phyloP scores from a whole-genome alignment of 148 eudicot genomes.

The Rhododendron simsii region DNA sequence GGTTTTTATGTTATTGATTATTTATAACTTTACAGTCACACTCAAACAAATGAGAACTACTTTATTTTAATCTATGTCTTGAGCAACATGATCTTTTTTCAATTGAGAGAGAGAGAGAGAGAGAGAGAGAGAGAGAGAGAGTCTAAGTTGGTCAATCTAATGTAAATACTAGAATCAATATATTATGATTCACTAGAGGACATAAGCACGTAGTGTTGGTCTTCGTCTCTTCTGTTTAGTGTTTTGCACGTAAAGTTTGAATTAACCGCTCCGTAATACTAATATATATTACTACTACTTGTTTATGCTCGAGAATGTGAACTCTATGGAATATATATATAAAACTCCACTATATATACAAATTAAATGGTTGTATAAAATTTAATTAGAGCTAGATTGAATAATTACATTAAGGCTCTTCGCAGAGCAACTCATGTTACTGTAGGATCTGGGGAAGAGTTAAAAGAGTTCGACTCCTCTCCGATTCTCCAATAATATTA shows the following conservation, averaged over 20 bases:
- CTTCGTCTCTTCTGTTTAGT: background rate
- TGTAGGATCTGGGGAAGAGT: too few relatives aligned
- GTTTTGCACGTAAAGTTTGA: background rate
- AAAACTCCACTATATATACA: too few relatives aligned
- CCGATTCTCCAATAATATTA: too few relatives aligned
- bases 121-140: background rate
- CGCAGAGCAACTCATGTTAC: too few relatives aligned
- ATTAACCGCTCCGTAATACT: background rate
- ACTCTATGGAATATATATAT: background rate
- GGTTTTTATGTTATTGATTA: background rate
- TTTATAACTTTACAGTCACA: background rate
- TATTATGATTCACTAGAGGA: constrained; percentile 8
- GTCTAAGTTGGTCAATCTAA: background rate
- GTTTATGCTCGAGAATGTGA: background rate
- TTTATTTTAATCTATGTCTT: background rate
- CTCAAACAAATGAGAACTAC: constrained; percentile 7
- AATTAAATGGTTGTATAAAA: too few relatives aligned
- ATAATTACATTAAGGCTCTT: background rate
- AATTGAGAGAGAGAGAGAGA: background rate
- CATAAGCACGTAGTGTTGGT: constrained; percentile 8
- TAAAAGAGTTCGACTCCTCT: too few relatives aligned
- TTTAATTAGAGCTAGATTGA: background rate
- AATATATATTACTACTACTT: background rate
- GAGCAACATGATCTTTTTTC: background rate
- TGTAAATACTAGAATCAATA: background rate